Evolutionary conservation across 352 stramenopile species (phyloP).

Genomic region (Discostella stelligera): DNA sequence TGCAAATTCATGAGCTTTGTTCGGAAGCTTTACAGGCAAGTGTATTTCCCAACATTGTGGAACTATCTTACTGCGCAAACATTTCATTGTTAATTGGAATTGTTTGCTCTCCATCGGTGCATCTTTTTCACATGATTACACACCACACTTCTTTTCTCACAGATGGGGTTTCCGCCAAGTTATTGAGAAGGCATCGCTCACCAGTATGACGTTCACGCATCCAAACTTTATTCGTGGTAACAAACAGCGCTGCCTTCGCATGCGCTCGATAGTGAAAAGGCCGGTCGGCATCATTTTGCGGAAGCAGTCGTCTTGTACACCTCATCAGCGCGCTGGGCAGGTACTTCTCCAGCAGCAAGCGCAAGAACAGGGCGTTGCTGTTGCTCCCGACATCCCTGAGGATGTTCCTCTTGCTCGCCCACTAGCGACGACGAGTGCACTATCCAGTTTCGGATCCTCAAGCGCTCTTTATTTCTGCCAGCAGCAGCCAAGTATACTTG

Average conservation of each 20-base stretch:
- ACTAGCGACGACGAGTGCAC: neutral
- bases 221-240: constrained; percentile 26
- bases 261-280: constrained; percentile 37
- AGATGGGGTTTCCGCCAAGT: constrained; percentile 40
- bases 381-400: neutral
- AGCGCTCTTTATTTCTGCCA: neutral
- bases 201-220: constrained; percentile 30
- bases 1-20: constrained; percentile 44
- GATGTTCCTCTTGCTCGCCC: neutral
- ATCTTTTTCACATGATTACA: neutral
- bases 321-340: too few species aligned
- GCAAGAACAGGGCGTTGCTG: neutral
- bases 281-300: neutral
- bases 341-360: too few species aligned
- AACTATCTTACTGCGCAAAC: too few species aligned
- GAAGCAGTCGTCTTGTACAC: too few species aligned
- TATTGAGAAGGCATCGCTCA: constrained; percentile 7
- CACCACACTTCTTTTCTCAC: neutral
- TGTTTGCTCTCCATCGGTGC: neutral
- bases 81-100: neutral
- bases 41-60: neutral
- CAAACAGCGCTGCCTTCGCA: constrained; percentile 23
- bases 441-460: neutral
- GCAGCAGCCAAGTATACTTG: neutral
- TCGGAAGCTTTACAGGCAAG: constrained; percentile 29